Base-by-base conservation (phyloP, 257 asterid genomes). In the Solanum clarkiae region DNA sequence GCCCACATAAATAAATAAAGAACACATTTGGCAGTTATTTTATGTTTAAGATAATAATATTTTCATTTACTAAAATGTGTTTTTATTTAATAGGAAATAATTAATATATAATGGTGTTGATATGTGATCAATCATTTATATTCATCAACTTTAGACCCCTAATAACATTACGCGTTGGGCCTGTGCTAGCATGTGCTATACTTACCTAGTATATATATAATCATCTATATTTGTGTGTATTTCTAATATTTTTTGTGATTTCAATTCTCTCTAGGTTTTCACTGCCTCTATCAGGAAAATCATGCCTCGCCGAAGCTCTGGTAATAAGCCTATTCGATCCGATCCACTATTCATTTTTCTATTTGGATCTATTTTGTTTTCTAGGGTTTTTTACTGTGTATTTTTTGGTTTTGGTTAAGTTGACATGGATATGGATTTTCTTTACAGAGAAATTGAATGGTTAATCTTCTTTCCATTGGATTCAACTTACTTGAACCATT, bases 291-390 rank as follows among this genome's bases (percentile, higher is more conserved):
- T 36, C 51, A 57, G 24, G 15, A 80, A 80, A 80, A 75, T 40
- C 87, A 92, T 94, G 97, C 86, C 66, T 59, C 66, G 29, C 66
- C 66, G 66, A 59, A 59, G 66, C 66, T 59, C 66, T 59, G 7
- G 66, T 59, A 59, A n/a, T 20, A 59, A 59, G 13, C 66, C 10
- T 20, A 59, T 59, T 59, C 14, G 26, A 59, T 59, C 29, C 7
- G 26, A 59, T n/a, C 29, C 4, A 20, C 14, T 4, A 12, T n/a
- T 45, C 2, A n/a, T 10, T 14, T 20, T 72, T 45, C 26, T 8
- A 1, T 45, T 7, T 7, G 13, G n/a, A 47, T 72, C 57, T 20
- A n/a, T 14, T 26, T 65, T 26, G 29, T 4, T 59, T 53, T 59
- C 7, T 59, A 10, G 29, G 14, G 1, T 7, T 68, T 24, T 68